A percentile compares a stretch with the other conserved stretches of the same genome.
Evolutionary conservation across 1,139 yeast species (phyloP).

Genomic region (Martiniozyma asiatica): DNA sequence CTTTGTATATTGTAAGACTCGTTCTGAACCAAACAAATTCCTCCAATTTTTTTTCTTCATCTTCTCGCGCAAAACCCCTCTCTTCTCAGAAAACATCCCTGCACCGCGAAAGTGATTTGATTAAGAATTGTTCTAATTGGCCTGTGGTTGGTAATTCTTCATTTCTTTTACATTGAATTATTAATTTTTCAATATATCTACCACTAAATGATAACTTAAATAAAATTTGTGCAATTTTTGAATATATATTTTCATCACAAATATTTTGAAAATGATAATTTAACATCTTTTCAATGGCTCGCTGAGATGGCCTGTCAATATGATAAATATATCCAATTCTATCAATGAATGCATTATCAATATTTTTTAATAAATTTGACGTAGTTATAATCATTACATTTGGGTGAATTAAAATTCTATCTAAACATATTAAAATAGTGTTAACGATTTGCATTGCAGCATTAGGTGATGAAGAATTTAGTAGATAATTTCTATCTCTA

Average conservation of each 20-base stretch:
- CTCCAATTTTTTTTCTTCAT: background rate
- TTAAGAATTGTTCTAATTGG: background rate
- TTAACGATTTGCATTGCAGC: slow-evolving; percentile 27
- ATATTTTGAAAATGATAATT: too few species aligned
- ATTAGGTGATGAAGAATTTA: slow-evolving; percentile 27
- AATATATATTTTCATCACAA: background rate
- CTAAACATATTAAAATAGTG: slow-evolving; percentile 27
- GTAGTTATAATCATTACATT: slow-evolving; percentile 27
- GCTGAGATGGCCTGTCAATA: slow-evolving; percentile 20
- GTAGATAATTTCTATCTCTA: slow-evolving; percentile 23
- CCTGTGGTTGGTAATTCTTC: too few species aligned
- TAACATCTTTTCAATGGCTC: slow-evolving; percentile 14
- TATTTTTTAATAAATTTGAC: slow-evolving; percentile 22
- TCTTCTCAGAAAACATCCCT: slow-evolving; percentile 2
- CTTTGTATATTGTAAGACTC: slow-evolving; percentile 1
- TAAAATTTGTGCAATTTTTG: background rate
- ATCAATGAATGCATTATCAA: slow-evolving; percentile 24
- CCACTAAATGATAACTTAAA: background rate
- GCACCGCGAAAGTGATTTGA: background rate
- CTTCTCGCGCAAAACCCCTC: too few species aligned
- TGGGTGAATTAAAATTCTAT: slow-evolving; percentile 22
- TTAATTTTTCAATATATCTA: background rate
- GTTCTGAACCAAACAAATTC: background rate
- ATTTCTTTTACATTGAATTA: too few species aligned
- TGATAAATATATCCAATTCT: slow-evolving; percentile 25